Conservation (phyloP, 2,329 filamentous ascomycete species). For the Epichloe sibirici region DNA sequence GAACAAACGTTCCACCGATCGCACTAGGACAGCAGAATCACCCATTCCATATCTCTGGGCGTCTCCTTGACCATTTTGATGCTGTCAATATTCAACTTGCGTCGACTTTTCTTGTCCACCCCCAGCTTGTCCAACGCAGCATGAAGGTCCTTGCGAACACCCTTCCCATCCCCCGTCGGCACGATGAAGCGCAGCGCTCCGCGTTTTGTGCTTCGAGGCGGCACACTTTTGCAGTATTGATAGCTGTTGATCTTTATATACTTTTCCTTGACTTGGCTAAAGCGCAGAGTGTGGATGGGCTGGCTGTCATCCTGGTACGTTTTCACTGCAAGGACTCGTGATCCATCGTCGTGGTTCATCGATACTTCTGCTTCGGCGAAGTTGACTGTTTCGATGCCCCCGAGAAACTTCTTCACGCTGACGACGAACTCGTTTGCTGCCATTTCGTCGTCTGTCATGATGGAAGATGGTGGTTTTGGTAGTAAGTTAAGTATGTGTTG, state of each 20-base stretch:
- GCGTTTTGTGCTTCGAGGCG: background rate
- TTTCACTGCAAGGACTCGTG: background rate
- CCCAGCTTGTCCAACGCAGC: background rate
- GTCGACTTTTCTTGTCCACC: background rate
- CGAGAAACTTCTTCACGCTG: background rate
- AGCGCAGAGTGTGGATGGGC: slow-evolving; percentile 8
- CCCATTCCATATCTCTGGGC: background rate
- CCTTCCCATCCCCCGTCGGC: background rate
- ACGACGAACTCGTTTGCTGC: background rate
- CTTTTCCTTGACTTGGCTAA: slow-evolving; percentile 4
- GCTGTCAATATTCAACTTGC: background rate
- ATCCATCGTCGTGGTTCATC: background rate
- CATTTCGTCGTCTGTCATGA: background rate
- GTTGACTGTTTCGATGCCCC: background rate
- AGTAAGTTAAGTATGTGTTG: no score
- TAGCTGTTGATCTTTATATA: slow-evolving; percentile 8
- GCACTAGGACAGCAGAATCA: background rate
- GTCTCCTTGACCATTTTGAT: background rate
- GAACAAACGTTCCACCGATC: background rate
- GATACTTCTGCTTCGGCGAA: background rate
- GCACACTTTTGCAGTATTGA: slow-evolving; percentile 1
- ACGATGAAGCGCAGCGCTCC: background rate
- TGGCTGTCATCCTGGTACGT: background rate
- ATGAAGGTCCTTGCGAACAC: background rate
- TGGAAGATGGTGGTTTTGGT: background rate